These are phyloP conservation scores for Ganoderma boninense DNA, from an alignment of 1,284 basidiomycete genomes.

Conservation along the genomic window DNA sequence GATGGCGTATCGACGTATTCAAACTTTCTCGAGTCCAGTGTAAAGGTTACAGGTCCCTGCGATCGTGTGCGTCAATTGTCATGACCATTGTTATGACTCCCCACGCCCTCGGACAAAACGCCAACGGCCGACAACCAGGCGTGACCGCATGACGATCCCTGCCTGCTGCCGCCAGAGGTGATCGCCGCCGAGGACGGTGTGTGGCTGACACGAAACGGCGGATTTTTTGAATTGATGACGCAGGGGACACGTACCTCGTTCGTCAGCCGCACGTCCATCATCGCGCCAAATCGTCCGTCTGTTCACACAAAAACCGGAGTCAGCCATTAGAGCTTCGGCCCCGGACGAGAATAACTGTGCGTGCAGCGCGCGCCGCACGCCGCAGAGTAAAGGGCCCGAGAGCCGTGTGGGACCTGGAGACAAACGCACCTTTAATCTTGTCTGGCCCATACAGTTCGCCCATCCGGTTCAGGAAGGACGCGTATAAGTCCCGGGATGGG, in stretches of 20 bases:
- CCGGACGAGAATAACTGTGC: conserved; percentile 22
- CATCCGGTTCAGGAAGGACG: conserved; percentile 75
- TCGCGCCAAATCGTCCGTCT: conserved; percentile 94
- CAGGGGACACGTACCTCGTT: conserved; percentile 72
- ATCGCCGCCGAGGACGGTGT: background rate
- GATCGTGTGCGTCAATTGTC: conserved; percentile 13
- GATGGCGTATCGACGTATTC: conserved; percentile 52
- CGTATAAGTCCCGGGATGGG: conserved; percentile 76
- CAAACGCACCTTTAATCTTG: conserved; percentile 76
- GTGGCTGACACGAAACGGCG: conserved; percentile 4
- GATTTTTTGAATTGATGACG: conserved; percentile 10
- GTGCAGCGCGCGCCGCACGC: conserved; percentile 25
- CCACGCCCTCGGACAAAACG: conserved; percentile 21
- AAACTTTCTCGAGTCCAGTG: conserved; percentile 79
- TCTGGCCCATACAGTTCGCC: conserved; percentile 70
- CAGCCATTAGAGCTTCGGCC: conserved; percentile 13
- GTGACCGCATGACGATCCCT: background rate
- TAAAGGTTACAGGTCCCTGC: conserved; percentile 86
- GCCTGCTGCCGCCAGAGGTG: background rate
- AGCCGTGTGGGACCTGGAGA: conserved; percentile 20
- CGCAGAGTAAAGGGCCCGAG: conserved; percentile 20
- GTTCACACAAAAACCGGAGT: conserved; percentile 24
- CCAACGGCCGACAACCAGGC: conserved; percentile 14
- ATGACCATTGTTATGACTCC: conserved; percentile 13
- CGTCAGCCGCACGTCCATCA: conserved; percentile 88